Percentiles rank a stretch among this genome's conserved stretches.
phyloP scores from a whole-genome alignment of 768 basidiomycete genomes.

The Podaxis rugospora region DNA sequence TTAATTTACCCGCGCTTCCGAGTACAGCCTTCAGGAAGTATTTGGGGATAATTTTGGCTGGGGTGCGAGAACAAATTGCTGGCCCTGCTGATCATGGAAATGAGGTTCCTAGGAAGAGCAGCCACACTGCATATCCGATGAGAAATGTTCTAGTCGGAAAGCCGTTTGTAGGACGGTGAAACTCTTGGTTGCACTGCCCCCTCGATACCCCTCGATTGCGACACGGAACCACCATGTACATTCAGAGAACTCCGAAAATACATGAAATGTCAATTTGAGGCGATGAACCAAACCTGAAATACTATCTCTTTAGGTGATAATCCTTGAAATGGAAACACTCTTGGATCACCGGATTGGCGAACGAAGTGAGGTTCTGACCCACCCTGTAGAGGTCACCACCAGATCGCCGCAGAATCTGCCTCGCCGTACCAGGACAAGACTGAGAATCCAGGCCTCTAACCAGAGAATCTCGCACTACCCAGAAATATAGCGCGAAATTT shows the following conservation, averaged over 20 bases:
- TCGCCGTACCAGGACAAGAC: not conserved
- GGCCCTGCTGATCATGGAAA: not conserved
- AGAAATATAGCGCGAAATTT: too few species aligned
- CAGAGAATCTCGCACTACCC: too few species aligned
- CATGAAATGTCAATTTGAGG: conserved; percentile 1
- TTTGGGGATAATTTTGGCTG: not conserved
- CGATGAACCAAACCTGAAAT: not conserved
- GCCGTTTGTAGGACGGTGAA: not conserved
- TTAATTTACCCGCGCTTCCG: too few species aligned
- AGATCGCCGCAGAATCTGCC: not conserved
- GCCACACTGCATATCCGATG: not conserved
- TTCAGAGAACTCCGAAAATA: not conserved
- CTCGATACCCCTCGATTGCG: not conserved
- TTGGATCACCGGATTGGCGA: not conserved
- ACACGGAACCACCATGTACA: not conserved
- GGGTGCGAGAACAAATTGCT: not conserved
- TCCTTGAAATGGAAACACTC: not conserved
- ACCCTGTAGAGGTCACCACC: not conserved
- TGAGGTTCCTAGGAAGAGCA: not conserved
- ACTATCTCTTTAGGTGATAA: not conserved
- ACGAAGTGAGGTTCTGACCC: not conserved
- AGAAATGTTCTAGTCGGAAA: not conserved
- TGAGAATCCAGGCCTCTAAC: not conserved
- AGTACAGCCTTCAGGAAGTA: not conserved
- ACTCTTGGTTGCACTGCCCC: not conserved